Evolutionary conservation across 495 filamentous ascomycete species (phyloP), one percentile per base, ranked within the genome.

Genomic region (Penicillium paxilli): DNA sequence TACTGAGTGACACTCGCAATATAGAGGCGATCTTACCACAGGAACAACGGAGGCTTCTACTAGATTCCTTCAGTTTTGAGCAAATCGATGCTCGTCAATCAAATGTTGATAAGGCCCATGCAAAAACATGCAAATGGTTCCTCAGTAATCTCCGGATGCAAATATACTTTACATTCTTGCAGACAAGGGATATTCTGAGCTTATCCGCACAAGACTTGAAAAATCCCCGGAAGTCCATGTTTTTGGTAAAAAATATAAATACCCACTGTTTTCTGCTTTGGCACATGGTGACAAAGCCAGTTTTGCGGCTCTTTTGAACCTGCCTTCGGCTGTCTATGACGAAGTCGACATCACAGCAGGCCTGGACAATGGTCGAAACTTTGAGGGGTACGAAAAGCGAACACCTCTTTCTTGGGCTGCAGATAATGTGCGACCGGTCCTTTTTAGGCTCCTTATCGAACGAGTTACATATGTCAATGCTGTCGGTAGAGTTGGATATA

Each of bases 91-190:
- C 7, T 32, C 30, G 30, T 1, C 11, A 3, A 32, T n/a, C 11
- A 32, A 32, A 0, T 14, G 30, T 32, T 3, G 8, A 3, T 12
- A n/a, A 0, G 1, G 30, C 30, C 30, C 30, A 32, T 14, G 8
- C 0, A 0, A 32, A 32, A 32, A 32, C 30, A 32, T 32, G 30
- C n/a, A 10, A 32, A 32, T 32, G 30, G 30, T 32, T 32, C n/a
- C 30, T 32, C 30, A 32, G 11, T 32, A 10, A 32, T 12, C 30
- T 30, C 17, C 38, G 3, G 51, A 55, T 42, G 65, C 67, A 38
- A 80, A 62, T 54, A 45, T 79, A 1, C 58, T 74, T 19, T 83
- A 83, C 35, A 69, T 84, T 11, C 57, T 79, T 23, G 73, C 80
- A 40, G 73, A 81, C 25, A 64, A 64, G 3, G 69, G 72, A 41